Percentiles rank a stretch among this genome's conserved stretches.
Conservation (phyloP, 2,329 filamentous ascomycete genomes). For the Chaetomium sp. region DNA sequence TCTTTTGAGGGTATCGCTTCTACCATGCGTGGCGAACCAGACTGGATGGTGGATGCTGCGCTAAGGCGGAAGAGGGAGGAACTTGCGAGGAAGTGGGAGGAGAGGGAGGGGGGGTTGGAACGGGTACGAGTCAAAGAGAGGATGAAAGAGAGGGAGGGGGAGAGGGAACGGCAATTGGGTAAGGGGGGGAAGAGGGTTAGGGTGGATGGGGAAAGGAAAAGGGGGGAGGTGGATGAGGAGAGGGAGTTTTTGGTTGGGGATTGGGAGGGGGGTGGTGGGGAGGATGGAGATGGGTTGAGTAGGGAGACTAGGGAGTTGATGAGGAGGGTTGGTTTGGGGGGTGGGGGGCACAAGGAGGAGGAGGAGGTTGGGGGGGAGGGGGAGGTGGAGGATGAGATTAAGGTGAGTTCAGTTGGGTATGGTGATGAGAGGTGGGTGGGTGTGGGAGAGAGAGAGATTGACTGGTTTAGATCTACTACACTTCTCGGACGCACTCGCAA, state of each 20-base stretch:
- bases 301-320: slow-evolving; percentile 70
- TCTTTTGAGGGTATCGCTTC: slow-evolving; percentile 40
- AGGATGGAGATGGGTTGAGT: slow-evolving; percentile 53
- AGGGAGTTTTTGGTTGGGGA: slow-evolving; percentile 70
- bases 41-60: slow-evolving; percentile 78
- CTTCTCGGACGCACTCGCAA: slow-evolving; percentile 88
- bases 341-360: slow-evolving; percentile 21
- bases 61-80: slow-evolving; percentile 61
- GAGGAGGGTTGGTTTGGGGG: slow-evolving; percentile 53
- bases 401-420: slow-evolving; percentile 39
- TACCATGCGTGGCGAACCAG: slow-evolving; percentile 60
- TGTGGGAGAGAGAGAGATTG: neutral
- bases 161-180: slow-evolving; percentile 55
- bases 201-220: slow-evolving; percentile 22
- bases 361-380: slow-evolving; percentile 32
- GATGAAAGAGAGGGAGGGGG: too few species aligned
- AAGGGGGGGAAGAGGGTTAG: slow-evolving; percentile 36
- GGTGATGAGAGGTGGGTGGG: neutral
- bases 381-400: slow-evolving; percentile 58
- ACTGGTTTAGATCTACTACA: slow-evolving; percentile 66
- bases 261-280: slow-evolving; percentile 42
- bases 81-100: slow-evolving; percentile 59
- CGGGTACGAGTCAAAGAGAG: slow-evolving; percentile 56
- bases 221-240: slow-evolving; percentile 46
- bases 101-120: slow-evolving; percentile 53